A percentile compares a stretch with the other conserved stretches of the same genome.
Conservation (phyloP, 768 basidiomycete species). For the Glaciozyma antarctica region DNA sequence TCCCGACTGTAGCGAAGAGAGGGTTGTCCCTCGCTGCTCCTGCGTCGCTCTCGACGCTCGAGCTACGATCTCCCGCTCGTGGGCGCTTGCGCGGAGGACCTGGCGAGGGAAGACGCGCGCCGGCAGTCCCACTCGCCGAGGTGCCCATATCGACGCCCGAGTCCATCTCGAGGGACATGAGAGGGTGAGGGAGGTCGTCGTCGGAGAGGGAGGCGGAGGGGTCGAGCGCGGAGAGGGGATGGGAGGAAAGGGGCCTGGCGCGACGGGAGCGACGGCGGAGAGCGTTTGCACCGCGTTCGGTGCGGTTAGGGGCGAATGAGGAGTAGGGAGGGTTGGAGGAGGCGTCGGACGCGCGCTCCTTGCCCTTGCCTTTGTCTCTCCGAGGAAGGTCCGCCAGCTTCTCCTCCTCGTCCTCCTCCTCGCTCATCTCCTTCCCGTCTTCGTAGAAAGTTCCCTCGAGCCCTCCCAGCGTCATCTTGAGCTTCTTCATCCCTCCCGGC, state of each 20-base stretch:
- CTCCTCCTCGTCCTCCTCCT: neutral
- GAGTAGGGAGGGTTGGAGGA: neutral
- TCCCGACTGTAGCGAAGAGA: neutral
- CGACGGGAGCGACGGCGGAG: constrained; percentile 1
- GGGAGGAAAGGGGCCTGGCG: neutral
- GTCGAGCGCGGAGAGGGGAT: too few species aligned
- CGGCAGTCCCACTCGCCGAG: neutral
- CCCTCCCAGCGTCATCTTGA: constrained; percentile 13
- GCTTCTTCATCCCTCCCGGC: constrained; percentile 3
- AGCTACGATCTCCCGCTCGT: constrained; percentile 2
- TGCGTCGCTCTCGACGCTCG: constrained; percentile 1
- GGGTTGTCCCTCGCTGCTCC: neutral
- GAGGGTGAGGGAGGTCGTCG: neutral
- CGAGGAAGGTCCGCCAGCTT: too few species aligned
- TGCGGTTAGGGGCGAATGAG: neutral
- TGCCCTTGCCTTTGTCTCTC: constrained; percentile 12
- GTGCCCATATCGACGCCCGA: neutral
- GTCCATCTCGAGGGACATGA: neutral
- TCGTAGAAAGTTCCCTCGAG: constrained; percentile 17
- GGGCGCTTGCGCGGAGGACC: constrained; percentile 25
- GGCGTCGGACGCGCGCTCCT: neutral
- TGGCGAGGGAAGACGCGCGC: constrained; percentile 1
- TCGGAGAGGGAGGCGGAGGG: neutral
- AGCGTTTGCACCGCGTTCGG: constrained; percentile 6
- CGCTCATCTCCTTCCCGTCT: neutral